Percentiles rank a stretch among this genome's conserved stretches.
Conservation (phyloP, 768 basidiomycete species). For the Hygrophorus pudorinus region DNA sequence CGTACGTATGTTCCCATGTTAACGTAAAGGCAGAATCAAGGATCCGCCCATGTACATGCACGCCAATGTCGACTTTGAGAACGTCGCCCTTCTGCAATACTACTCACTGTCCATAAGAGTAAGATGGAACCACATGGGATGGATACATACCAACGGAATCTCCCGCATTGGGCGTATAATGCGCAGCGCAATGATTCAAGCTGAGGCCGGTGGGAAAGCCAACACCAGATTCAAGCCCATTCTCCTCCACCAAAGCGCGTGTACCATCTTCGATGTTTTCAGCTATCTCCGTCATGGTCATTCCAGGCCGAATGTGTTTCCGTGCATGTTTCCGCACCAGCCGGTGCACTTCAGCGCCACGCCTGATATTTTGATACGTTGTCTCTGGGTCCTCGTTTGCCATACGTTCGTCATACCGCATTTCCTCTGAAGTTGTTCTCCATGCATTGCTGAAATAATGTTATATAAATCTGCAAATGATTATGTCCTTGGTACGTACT, state of each 20-base stretch:
- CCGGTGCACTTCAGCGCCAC: constrained; percentile 92
- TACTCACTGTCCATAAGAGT: constrained; percentile 20
- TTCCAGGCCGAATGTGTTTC: constrained; percentile 80
- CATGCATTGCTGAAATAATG: constrained; percentile 62
- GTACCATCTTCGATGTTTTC: constrained; percentile 90
- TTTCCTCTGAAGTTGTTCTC: constrained; percentile 87
- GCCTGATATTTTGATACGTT: constrained; percentile 84
- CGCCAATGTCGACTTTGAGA: constrained; percentile 94
- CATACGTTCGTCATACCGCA: constrained; percentile 69
- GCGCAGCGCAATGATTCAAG: constrained; percentile 91
- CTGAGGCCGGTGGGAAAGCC: constrained; percentile 96
- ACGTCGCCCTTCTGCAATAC: constrained; percentile 80
- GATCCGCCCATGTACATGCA: constrained; percentile 95
- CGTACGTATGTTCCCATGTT: constrained; percentile 81
- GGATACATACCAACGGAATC: constrained; percentile 61
- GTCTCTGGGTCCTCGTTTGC: constrained; percentile 70
- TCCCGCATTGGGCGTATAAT: constrained; percentile 92
- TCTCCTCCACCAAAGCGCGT: constrained; percentile 85
- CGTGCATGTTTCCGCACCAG: constrained; percentile 79
- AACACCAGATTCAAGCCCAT: constrained; percentile 75
- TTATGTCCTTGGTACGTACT: constrained; percentile 44
- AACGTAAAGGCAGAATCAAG: constrained; percentile 94
- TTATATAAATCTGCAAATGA: constrained; percentile 1
- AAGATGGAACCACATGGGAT: not conserved
- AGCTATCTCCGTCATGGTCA: constrained; percentile 91